Evolutionary conservation across 2,329 filamentous ascomycete species (phyloP).

Genomic region (Rhynchosporium agropyri): DNA sequence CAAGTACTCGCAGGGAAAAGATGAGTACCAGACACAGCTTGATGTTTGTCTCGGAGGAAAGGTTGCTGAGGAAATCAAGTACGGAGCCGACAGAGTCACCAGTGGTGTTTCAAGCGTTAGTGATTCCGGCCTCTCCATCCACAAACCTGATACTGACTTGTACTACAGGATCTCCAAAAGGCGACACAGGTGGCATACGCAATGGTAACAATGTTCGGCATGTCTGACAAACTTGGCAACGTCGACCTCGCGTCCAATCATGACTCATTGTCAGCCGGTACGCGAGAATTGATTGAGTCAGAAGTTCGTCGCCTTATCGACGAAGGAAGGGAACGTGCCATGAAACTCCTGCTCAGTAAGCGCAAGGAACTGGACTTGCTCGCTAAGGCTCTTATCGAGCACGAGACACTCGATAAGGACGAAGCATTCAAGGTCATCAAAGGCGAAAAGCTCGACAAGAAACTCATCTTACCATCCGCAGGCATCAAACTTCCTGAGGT

Average conservation of each 20-base stretch:
- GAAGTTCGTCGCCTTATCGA: constrained; percentile 87
- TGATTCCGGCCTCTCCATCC: constrained; percentile 27
- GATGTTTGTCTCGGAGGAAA: constrained; percentile 84
- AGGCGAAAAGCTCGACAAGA: constrained; percentile 77
- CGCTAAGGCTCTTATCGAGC: constrained; percentile 87
- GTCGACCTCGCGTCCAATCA: constrained; percentile 86
- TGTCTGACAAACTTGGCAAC: constrained; percentile 85
- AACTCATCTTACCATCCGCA: constrained; percentile 60
- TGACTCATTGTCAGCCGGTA: constrained; percentile 79
- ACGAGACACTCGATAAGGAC: constrained; percentile 85
- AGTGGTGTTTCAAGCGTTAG: constrained; percentile 80
- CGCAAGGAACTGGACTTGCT: constrained; percentile 85
- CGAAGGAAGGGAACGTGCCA: constrained; percentile 76
- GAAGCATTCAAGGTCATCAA: constrained; percentile 90
- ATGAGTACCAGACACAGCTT: constrained; percentile 79
- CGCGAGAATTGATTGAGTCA: constrained; percentile 80
- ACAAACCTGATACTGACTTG: constrained; percentile 37
- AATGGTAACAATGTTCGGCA: constrained; percentile 88
- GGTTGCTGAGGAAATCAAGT: constrained; percentile 88
- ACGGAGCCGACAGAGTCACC: constrained; percentile 87
- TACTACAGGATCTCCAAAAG: constrained; percentile 72
- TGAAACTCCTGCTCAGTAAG: constrained; percentile 69
- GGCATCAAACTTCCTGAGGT: constrained; percentile 67
- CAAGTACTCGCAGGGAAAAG: constrained; percentile 85
- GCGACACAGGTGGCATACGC: constrained; percentile 82